These are phyloP conservation scores for Boletus eberwhitei DNA, from an alignment of 768 basidiomycete species.

Conservation along the genomic window DNA sequence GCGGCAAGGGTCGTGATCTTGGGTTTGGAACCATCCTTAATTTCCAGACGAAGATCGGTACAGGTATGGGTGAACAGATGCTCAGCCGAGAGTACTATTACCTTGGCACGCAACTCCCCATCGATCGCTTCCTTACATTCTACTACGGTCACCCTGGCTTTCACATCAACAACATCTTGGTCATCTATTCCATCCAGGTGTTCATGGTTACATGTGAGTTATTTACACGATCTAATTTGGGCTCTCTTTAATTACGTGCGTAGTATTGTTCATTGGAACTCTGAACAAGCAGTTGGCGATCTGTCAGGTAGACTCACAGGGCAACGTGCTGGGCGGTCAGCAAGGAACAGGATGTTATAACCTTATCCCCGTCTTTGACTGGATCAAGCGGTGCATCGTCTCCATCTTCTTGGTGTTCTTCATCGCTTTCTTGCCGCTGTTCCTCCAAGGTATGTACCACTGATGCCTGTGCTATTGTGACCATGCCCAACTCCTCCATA, in stretches of 20 bases:
- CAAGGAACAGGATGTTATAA: constrained; percentile 83
- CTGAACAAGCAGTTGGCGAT: constrained; percentile 91
- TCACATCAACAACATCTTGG: constrained; percentile 99
- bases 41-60: constrained; percentile 99
- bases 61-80: constrained; percentile 99
- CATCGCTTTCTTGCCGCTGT: constrained; percentile 94
- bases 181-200: constrained; percentile 95
- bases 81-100: constrained; percentile 99
- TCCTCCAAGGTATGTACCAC: constrained; percentile 75
- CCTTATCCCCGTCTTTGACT: constrained; percentile 93
- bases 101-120: constrained; percentile 93
- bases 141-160: constrained; percentile 99
- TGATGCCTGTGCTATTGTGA: not conserved
- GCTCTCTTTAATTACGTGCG: constrained; percentile 7
- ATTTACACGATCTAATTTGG: not conserved
- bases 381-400: constrained; percentile 95
- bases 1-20: constrained; percentile 98
- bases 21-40: constrained; percentile 99
- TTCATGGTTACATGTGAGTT: constrained; percentile 92
- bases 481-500: constrained; percentile 28
- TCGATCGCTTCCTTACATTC: constrained; percentile 98
- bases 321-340: constrained; percentile 79
- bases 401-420: constrained; percentile 99
- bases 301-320: constrained; percentile 79
- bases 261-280: constrained; percentile 92